Percentiles rank a stretch among this genome's conserved stretches.
Conservation (phyloP, 352 stramenopile genomes). For the Hyaloperonospora arabidopsidis region DNA sequence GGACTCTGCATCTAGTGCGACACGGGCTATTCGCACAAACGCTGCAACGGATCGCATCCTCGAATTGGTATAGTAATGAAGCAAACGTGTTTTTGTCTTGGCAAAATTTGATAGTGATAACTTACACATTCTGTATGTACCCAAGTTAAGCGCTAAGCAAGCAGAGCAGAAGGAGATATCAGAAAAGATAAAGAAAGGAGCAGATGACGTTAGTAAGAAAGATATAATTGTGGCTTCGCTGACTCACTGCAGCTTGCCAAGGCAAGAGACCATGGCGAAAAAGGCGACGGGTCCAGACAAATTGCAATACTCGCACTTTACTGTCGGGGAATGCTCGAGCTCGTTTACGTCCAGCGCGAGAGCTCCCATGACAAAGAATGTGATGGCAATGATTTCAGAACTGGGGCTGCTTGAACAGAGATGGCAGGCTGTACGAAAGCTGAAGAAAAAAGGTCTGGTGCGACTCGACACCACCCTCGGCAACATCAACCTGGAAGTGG, state of each 20-base stretch:
- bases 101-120: neutral
- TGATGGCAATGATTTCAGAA: conserved; percentile 40
- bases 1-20: conserved; percentile 5
- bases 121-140: neutral
- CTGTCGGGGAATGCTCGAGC: conserved; percentile 80
- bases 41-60: conserved; percentile 78
- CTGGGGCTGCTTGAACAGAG: conserved; percentile 58
- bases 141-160: conserved; percentile 58
- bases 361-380: conserved; percentile 63
- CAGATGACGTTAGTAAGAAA: conserved; percentile 55
- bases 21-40: conserved; percentile 71
- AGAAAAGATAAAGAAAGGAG: conserved; percentile 50
- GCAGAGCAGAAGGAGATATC: conserved; percentile 56
- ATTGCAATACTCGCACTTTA: conserved; percentile 80
- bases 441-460: conserved; percentile 97
- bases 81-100: neutral
- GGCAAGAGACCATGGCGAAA: conserved; percentile 16
- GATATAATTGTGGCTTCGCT: conserved; percentile 71
- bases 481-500: conserved; percentile 92
- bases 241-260: conserved; percentile 38
- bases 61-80: conserved; percentile 37
- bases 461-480: conserved; percentile 90
- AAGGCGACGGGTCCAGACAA: conserved; percentile 16
- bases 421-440: conserved; percentile 80
- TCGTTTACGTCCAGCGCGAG: conserved; percentile 94